Base-by-base conservation (phyloP, 139 green algal genomes). In the Parachlorella kessleri region DNA sequence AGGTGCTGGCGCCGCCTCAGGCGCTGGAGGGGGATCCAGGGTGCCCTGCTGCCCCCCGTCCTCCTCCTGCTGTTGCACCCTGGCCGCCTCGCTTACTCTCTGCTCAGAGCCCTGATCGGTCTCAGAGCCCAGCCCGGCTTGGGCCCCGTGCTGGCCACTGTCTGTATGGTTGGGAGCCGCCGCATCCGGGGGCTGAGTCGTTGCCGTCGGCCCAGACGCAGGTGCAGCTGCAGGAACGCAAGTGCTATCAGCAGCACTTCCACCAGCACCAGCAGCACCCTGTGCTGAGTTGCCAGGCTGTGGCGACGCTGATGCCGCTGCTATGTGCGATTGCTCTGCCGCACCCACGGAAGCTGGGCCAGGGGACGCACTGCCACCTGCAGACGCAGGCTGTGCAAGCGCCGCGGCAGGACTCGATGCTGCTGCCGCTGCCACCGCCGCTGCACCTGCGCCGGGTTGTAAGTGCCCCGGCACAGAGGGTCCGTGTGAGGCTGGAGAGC, bases 101-200 rank as follows among this genome's bases (percentile, higher is more conserved):
- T 53, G 53, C 6, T 53, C 21, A 24, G 72, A 36, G 5, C 54
- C 35, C 72, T 77, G 72, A 23, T 54, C 72, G 0, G 72, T 53
- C 28, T 28, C 72, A 23, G 54, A 36, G 36, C 68, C 54, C 26
- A 54, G 54, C 3, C 36, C 54, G 23, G 35, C 68, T 53, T 77
- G 72, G 23, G 54, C 54, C 54, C 38, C 36, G 35, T 18, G 66
- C 3, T 53, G 48, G 41, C 14, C 28, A 30, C 36, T 36, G 38
- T 33, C 72, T 48, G 42, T 30, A 32, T 37, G 4, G 67, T 24
- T 53, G 37, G 66, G 24, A 28, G 72, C 72, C 55, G 30, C 26
- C 36, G 72, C 72, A 36, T 53, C 72, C 72, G 54, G 68, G 0
- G 72, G 54, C 36, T 68, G 54, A 35, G 72, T 53, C 1, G 72